phyloP scores from a whole-genome alignment of 2,329 filamentous ascomycete genomes.

The Diplodia sapinea region DNA sequence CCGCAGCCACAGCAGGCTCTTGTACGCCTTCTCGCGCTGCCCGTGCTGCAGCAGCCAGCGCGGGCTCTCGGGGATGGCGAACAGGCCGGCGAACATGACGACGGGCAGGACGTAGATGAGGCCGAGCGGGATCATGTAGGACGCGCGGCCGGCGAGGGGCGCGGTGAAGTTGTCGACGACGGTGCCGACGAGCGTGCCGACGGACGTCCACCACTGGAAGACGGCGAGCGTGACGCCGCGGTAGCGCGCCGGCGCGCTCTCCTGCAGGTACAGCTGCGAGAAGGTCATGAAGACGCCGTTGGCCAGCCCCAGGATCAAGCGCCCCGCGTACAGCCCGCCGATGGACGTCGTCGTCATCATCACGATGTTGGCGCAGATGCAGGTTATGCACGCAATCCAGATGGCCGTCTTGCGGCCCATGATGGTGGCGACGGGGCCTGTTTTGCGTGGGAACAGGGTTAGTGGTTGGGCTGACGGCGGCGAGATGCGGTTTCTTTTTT shows the following conservation, averaged over 20 bases:
- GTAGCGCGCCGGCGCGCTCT: conserved; percentile 57
- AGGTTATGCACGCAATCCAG: conserved; percentile 57
- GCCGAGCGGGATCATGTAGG: conserved; percentile 57
- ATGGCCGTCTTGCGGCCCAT: conserved; percentile 54
- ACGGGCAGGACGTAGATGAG: conserved; percentile 61
- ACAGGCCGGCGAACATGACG: conserved; percentile 51
- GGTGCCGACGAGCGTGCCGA: conserved; percentile 54
- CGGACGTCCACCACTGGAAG: conserved; percentile 57
- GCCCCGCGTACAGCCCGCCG: conserved; percentile 60
- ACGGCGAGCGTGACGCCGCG: conserved; percentile 57
- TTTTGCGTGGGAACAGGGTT: too few relatives aligned
- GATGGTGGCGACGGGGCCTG: conserved; percentile 36
- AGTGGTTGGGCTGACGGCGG: too few relatives aligned
- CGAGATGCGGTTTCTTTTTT: conserved; percentile 15
- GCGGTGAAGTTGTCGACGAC: conserved; percentile 59
- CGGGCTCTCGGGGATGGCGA: conserved; percentile 49
- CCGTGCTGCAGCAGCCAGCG: conserved; percentile 50
- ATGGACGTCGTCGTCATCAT: conserved; percentile 64
- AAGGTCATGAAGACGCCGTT: conserved; percentile 62
- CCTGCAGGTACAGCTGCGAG: conserved; percentile 59
- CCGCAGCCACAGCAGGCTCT: conserved; percentile 41
- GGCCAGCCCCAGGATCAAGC: conserved; percentile 62
- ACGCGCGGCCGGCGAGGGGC: conserved; percentile 33
- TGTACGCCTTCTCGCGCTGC: conserved; percentile 36
- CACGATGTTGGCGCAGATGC: conserved; percentile 53